Evolutionary conservation across 2,329 filamentous ascomycete genomes (phyloP).

Genomic region (Pyrenophora teres): DNA sequence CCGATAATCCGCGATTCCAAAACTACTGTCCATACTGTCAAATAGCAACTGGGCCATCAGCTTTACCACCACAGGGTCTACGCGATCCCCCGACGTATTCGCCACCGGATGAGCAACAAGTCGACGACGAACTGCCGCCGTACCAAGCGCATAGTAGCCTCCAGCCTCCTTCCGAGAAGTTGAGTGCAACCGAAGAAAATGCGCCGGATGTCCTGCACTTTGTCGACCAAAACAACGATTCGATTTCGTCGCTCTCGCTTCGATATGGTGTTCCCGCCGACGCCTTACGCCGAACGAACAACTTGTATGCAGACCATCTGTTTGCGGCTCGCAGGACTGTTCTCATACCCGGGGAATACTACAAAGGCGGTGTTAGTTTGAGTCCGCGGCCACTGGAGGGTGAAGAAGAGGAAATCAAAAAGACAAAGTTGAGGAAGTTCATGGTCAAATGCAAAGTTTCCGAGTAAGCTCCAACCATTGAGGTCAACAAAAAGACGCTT

Average conservation of each 20-base stretch:
- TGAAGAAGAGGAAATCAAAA: slow-evolving; percentile 73
- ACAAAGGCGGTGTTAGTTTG: slow-evolving; percentile 68
- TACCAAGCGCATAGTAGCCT: slow-evolving; percentile 47
- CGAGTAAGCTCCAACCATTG: slow-evolving; percentile 60
- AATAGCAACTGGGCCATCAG: slow-evolving; percentile 64
- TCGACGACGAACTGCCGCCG: slow-evolving; percentile 51
- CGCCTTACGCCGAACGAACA: slow-evolving; percentile 69
- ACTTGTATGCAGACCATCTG: slow-evolving; percentile 72
- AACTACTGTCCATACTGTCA: slow-evolving; percentile 77
- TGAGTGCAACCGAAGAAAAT: slow-evolving; percentile 31
- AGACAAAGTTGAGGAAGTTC: slow-evolving; percentile 72
- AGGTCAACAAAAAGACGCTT: slow-evolving; percentile 26
- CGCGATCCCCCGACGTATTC: slow-evolving; percentile 71
- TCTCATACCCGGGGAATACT: slow-evolving; percentile 72
- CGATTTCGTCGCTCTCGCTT: slow-evolving; percentile 69
- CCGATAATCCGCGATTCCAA: slow-evolving; percentile 70
- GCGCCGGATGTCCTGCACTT: slow-evolving; percentile 75
- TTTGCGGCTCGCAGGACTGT: slow-evolving; percentile 70
- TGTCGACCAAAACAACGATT: slow-evolving; percentile 71
- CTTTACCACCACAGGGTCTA: slow-evolving; percentile 65
- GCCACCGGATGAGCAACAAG: slow-evolving; percentile 43
- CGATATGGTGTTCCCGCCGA: slow-evolving; percentile 70
- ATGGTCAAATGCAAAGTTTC: slow-evolving; percentile 79
- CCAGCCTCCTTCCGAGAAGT: slow-evolving; percentile 40
- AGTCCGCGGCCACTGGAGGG: slow-evolving; percentile 73